These are phyloP conservation scores for Mycena leptocephala DNA, from an alignment of 768 basidiomycete species.

Conservation along the genomic window DNA sequence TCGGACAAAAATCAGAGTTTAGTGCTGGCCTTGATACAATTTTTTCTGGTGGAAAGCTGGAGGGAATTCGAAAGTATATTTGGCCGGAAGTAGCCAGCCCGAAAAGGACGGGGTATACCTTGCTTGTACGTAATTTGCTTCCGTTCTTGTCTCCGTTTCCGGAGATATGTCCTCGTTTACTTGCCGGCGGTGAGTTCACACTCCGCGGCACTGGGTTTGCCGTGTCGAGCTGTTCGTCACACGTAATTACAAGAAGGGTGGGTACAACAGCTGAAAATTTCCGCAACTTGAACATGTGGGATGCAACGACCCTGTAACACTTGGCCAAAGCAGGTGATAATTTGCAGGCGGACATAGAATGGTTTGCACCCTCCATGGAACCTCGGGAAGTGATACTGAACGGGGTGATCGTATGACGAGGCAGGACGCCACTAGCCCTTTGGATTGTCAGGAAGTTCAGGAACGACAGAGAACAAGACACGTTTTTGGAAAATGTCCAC, in stretches of 20 bases:
- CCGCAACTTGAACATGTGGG: slow-evolving; percentile 19
- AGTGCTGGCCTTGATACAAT: slow-evolving; percentile 16
- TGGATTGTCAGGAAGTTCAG: slow-evolving; percentile 28
- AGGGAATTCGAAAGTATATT: slow-evolving; percentile 28
- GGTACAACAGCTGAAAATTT: background rate
- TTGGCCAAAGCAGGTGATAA: slow-evolving; percentile 8
- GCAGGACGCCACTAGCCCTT: slow-evolving; percentile 33
- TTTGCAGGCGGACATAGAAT: background rate
- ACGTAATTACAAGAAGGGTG: background rate
- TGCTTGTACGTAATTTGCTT: slow-evolving; percentile 21
- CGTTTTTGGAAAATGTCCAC: slow-evolving; percentile 16
- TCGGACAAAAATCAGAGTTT: slow-evolving; percentile 23
- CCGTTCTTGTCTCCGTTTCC: slow-evolving; percentile 18
- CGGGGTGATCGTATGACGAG: background rate
- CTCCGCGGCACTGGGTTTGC: slow-evolving; percentile 24
- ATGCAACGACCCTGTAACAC: background rate
- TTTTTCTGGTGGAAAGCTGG: slow-evolving; percentile 28
- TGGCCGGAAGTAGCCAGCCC: slow-evolving; percentile 7
- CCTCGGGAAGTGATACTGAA: slow-evolving; percentile 7
- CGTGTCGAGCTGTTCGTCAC: background rate
- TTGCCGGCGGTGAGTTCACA: slow-evolving; percentile 24
- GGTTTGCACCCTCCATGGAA: background rate
- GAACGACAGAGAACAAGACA: no score
- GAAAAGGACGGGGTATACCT: slow-evolving; percentile 31
- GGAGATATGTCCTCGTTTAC: slow-evolving; percentile 21